phyloP scores from a whole-genome alignment of 805 yeast genomes.

The Metschnikowia santaceciliae region DNA sequence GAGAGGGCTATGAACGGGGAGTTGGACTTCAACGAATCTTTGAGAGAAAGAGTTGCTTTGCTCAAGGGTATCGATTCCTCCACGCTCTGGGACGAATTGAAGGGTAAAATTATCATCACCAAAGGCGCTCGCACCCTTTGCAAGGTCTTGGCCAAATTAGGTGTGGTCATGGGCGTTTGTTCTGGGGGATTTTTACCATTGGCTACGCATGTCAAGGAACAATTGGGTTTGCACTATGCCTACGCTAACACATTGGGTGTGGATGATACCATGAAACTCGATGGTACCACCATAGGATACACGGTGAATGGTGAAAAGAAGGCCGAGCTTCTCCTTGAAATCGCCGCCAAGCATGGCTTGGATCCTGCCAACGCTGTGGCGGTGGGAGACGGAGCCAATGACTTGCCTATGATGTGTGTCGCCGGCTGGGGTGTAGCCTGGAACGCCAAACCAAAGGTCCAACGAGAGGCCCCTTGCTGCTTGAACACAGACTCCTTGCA shows the following conservation, averaged over 20 bases:
- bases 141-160: constrained; percentile 53
- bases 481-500: constrained; percentile 69
- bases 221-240: constrained; percentile 77
- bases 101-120: constrained; percentile 67
- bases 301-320: constrained; percentile 85
- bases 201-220: constrained; percentile 67
- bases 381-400: constrained; percentile 97
- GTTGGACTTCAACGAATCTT: constrained; percentile 80
- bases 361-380: constrained; percentile 61
- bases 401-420: constrained; percentile 81
- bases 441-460: constrained; percentile 96
- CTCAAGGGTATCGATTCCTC: constrained; percentile 75
- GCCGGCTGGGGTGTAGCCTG: constrained; percentile 97
- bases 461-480: constrained; percentile 73
- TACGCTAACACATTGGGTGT: constrained; percentile 68
- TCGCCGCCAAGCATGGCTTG: constrained; percentile 54
- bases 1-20: constrained; percentile 97
- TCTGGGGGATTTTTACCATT: constrained; percentile 94
- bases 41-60: constrained; percentile 70
- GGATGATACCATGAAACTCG: constrained; percentile 47
- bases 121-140: constrained; percentile 79
- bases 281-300: constrained; percentile 75
- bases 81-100: constrained; percentile 73
- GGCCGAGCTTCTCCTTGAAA: constrained; percentile 63
- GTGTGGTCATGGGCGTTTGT: constrained; percentile 76